phyloP scores from a whole-genome alignment of 2,329 filamentous ascomycete species.

The Aureobasidium mangrovei region DNA sequence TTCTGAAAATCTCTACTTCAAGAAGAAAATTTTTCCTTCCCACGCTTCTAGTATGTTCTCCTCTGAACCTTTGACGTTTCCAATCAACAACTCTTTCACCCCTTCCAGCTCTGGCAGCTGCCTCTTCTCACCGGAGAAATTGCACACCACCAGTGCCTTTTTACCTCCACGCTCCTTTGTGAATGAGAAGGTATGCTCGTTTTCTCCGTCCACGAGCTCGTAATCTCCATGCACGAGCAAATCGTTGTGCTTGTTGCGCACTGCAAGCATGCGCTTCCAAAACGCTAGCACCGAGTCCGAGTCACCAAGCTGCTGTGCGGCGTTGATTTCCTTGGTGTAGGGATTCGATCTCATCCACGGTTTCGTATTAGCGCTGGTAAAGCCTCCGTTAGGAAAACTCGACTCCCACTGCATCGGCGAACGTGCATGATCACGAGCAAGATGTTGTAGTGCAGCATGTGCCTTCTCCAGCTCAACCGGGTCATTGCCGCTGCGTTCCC shows the following conservation, averaged over 20 bases:
- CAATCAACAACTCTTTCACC: not conserved
- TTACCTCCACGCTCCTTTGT: not conserved
- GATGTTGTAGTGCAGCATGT: constrained; percentile 37
- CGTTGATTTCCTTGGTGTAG: constrained; percentile 52
- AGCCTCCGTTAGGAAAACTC: constrained; percentile 46
- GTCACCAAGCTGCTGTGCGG: constrained; percentile 42
- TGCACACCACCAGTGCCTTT: constrained; percentile 10
- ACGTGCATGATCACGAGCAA: constrained; percentile 57
- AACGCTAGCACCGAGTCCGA: constrained; percentile 47
- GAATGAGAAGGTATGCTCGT: constrained; percentile 9
- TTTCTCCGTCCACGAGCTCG: not conserved
- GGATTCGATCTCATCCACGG: constrained; percentile 65
- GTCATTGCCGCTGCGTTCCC: constrained; percentile 30
- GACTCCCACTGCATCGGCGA: constrained; percentile 62
- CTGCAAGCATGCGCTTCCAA: constrained; percentile 39
- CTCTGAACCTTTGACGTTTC: not conserved
- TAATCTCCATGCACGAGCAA: constrained; percentile 21
- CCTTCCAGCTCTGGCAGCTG: not conserved
- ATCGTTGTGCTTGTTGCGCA: constrained; percentile 20
- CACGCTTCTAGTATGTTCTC: not conserved
- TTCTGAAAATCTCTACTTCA: not conserved
- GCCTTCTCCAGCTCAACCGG: constrained; percentile 16
- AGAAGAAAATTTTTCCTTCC: not conserved
- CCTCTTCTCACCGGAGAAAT: not conserved
- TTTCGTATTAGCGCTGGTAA: constrained; percentile 43